Evolutionary conservation across 257 asterid genomes (phyloP).

Genomic region (Euphrasia confusa): DNA sequence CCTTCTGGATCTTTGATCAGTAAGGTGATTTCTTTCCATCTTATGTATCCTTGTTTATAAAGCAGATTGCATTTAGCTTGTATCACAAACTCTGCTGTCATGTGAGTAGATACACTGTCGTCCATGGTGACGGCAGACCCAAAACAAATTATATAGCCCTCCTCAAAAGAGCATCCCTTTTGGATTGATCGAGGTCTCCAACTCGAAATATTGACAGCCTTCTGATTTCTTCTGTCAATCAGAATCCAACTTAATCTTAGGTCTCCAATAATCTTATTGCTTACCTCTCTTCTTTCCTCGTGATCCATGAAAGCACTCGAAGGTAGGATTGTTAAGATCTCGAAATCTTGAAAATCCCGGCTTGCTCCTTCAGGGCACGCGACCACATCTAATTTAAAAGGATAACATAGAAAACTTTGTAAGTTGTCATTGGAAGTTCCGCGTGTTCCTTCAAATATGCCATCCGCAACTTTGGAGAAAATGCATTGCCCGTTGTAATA

Average conservation of each 20-base stretch:
- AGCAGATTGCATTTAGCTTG: constrained; percentile 16
- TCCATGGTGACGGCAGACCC: constrained; percentile 3
- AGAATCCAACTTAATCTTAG: constrained; percentile 25
- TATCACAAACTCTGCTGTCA: constrained; percentile 15
- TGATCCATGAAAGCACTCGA: background rate
- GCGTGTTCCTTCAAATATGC: background rate
- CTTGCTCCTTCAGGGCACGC: background rate
- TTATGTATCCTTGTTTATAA: constrained; percentile 19
- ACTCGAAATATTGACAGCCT: constrained; percentile 23
- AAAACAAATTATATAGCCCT: constrained; percentile 17
- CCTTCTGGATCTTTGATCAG: constrained; percentile 20
- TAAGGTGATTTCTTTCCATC: constrained; percentile 16
- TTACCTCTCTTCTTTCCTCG: background rate
- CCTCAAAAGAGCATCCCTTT: background rate
- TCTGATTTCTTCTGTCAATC: constrained; percentile 4
- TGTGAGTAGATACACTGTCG: background rate
- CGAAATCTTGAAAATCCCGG: background rate
- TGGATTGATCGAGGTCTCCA: constrained; percentile 21
- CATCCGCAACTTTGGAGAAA: constrained; percentile 15
- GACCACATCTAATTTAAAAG: constrained; percentile 15
- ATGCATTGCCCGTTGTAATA: constrained; percentile 22
- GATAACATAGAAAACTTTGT: constrained; percentile 4
- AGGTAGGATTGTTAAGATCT: background rate
- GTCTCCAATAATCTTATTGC: constrained; percentile 8
- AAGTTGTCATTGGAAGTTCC: background rate